Evolutionary conservation across 805 yeast species (phyloP).

Genomic region (Blastobotrys americana): DNA sequence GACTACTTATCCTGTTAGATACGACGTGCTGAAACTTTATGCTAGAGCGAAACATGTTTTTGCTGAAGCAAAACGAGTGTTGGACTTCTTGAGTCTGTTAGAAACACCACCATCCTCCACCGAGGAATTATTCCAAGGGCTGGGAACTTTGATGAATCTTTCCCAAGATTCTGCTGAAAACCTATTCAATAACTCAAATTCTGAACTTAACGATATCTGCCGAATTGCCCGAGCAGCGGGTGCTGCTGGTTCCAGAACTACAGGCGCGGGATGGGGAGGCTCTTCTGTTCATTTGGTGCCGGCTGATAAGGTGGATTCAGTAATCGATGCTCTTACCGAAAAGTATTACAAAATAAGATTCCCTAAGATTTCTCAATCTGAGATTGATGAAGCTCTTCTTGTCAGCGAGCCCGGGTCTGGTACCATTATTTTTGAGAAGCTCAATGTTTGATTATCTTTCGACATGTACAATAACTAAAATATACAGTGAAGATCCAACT

Average conservation of each 20-base stretch:
- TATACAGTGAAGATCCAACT: no score
- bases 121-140: slow-evolving; percentile 34
- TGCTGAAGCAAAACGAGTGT: slow-evolving; percentile 53
- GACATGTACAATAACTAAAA: no score
- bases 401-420: slow-evolving; percentile 53
- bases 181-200: slow-evolving; percentile 48
- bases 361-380: slow-evolving; percentile 42
- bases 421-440: slow-evolving; percentile 27
- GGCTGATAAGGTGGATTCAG: slow-evolving; percentile 33
- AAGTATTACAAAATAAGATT: slow-evolving; percentile 44
- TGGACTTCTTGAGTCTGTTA: slow-evolving; percentile 41
- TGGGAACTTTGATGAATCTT: slow-evolving; percentile 52
- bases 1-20: slow-evolving; percentile 50
- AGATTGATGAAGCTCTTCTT: slow-evolving; percentile 45
- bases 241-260: slow-evolving; percentile 59
- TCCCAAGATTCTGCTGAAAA: slow-evolving; percentile 49
- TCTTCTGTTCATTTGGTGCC: slow-evolving; percentile 59
- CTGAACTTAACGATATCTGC: slow-evolving; percentile 48
- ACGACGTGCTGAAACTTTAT: slow-evolving; percentile 47
- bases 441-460: no score
- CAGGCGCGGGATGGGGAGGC: slow-evolving; percentile 81
- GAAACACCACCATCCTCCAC: slow-evolving; percentile 17
- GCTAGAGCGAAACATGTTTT: slow-evolving; percentile 57
- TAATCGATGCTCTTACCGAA: slow-evolving; percentile 40
- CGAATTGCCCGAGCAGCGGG: slow-evolving; percentile 49